Conservation (phyloP, 2,329 filamentous ascomycete genomes). For the Colletotrichum sansevieriae region DNA sequence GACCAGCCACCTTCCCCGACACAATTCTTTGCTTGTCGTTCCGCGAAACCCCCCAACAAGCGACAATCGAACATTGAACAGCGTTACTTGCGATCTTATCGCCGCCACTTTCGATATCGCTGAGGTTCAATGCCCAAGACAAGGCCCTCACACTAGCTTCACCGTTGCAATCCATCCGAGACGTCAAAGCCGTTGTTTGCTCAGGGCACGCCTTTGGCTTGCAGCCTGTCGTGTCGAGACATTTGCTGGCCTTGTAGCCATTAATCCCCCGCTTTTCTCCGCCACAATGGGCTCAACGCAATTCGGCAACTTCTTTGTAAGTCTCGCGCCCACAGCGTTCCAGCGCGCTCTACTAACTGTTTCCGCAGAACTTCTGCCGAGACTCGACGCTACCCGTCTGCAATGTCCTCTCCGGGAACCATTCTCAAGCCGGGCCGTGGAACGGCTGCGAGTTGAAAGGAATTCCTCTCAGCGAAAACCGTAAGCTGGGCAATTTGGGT, state of each 20-base stretch:
- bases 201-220: background rate
- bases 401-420: conserved; percentile 77
- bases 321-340: conserved; percentile 34
- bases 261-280: conserved; percentile 14
- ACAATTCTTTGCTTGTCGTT: too few relatives aligned
- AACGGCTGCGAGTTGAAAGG: conserved; percentile 82
- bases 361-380: conserved; percentile 79
- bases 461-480: conserved; percentile 75
- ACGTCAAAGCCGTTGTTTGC: conserved; percentile 11
- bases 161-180: conserved; percentile 3
- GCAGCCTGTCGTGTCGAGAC: background rate
- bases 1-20: background rate
- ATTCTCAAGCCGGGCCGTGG: conserved; percentile 71
- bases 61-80: too few relatives aligned
- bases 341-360: conserved; percentile 41
- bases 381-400: conserved; percentile 87
- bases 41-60: too few relatives aligned
- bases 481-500: conserved; percentile 87
- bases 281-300: conserved; percentile 70
- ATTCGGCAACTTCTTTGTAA: conserved; percentile 73
- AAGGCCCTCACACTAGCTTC: background rate
- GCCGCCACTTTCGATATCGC: background rate
- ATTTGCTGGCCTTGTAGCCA: background rate
- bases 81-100: background rate
- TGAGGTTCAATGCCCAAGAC: background rate